phyloP scores from a whole-genome alignment of 1,139 yeast genomes.

The Yamadazyma membranifaciens region DNA sequence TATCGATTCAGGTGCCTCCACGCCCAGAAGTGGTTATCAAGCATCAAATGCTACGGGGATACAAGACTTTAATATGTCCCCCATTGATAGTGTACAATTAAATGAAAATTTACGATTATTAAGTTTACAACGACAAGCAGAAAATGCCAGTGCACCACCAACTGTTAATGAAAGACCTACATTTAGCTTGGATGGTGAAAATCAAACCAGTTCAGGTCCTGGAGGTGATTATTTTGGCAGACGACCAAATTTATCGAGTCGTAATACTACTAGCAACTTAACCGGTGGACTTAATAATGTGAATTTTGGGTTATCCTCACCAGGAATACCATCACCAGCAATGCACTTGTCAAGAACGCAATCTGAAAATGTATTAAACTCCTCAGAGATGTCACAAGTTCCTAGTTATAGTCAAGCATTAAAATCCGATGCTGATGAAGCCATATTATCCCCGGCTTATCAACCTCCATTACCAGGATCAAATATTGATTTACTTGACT shows the following conservation, averaged over 20 bases:
- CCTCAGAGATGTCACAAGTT: conserved; percentile 52
- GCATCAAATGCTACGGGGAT: conserved; percentile 2
- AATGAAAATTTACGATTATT: conserved; percentile 54
- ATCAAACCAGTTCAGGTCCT: conserved; percentile 9
- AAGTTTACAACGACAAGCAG: conserved; percentile 48
- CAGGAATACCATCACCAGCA: conserved; percentile 50
- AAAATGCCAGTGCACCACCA: conserved; percentile 18
- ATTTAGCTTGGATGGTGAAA: conserved; percentile 44
- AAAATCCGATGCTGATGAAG: conserved; percentile 44
- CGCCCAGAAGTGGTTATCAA: conserved; percentile 32
- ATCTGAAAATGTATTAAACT: conserved; percentile 31
- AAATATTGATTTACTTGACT: conserved; percentile 29
- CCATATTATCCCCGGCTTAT: conserved; percentile 63
- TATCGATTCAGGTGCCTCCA: conserved; percentile 47
- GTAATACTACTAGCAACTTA: conserved; percentile 9
- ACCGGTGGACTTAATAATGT: conserved; percentile 6
- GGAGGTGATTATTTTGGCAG: conserved; percentile 14
- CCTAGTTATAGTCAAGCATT: conserved; percentile 85
- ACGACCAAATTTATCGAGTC: conserved; percentile 10
- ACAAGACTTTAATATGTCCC: conserved; percentile 28
- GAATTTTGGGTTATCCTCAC: conserved; percentile 21
- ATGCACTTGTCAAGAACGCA: conserved; percentile 58
- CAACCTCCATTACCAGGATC: conserved; percentile 54
- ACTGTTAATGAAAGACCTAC: conserved; percentile 30
- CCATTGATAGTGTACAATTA: conserved; percentile 42